Conservation (phyloP, 495 filamentous ascomycete species). For the Rostrohypoxylon terebratum region DNA sequence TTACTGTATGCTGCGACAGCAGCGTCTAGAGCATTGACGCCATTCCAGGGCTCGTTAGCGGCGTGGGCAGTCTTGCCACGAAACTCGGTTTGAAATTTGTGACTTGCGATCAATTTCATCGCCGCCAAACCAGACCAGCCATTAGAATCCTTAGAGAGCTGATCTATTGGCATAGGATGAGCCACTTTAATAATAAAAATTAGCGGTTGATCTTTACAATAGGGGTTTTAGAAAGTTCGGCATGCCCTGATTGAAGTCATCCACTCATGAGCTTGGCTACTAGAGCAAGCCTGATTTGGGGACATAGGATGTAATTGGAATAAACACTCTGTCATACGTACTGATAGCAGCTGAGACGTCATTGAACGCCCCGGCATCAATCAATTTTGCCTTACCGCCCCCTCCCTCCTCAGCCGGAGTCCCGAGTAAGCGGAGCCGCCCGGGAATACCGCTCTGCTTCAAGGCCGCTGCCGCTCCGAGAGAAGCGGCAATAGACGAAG, state of each 20-base stretch:
- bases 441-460: slow-evolving; percentile 56
- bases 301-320: neutral
- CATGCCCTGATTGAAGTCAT: neutral
- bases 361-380: slow-evolving; percentile 62
- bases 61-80: slow-evolving; percentile 66
- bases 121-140: slow-evolving; percentile 49
- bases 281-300: neutral
- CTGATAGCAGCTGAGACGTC: slow-evolving; percentile 60
- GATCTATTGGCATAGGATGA: slow-evolving; percentile 60
- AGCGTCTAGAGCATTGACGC: slow-evolving; percentile 73
- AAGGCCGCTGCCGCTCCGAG: slow-evolving; percentile 67
- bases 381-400: slow-evolving; percentile 63
- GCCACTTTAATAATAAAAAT: slow-evolving; percentile 50
- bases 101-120: slow-evolving; percentile 64
- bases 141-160: slow-evolving; percentile 25
- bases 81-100: slow-evolving; percentile 61
- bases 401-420: slow-evolving; percentile 76
- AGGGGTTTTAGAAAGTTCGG: neutral
- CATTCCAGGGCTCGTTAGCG: slow-evolving; percentile 72
- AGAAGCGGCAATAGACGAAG: slow-evolving; percentile 68
- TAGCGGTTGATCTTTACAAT: neutral
- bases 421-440: slow-evolving; percentile 71
- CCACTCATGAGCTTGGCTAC: neutral
- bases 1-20: slow-evolving; percentile 71
- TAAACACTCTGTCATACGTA: neutral